A percentile compares a stretch with the other conserved stretches of the same genome.
Evolutionary conservation across 1,139 yeast genomes (phyloP).

Genomic region (Candida sanyaensis): DNA sequence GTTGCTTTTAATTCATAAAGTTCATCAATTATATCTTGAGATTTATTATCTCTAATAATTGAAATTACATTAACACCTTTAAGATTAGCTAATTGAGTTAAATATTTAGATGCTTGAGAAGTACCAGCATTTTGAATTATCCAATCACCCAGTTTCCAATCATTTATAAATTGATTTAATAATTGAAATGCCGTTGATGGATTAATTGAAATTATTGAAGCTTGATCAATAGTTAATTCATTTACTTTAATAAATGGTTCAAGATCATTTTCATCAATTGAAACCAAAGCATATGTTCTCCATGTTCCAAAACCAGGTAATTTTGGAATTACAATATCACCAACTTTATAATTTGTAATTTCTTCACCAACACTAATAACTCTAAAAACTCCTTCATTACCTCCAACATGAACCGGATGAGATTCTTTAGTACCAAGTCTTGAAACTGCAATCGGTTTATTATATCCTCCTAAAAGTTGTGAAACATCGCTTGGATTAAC

Average conservation of each 20-base stretch:
- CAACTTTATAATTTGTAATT: conserved; percentile 21
- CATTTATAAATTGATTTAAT: conserved; percentile 26
- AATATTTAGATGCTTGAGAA: conserved; percentile 34
- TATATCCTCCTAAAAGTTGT: conserved; percentile 92
- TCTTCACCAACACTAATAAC: conserved; percentile 26
- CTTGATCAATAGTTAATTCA: conserved; percentile 25
- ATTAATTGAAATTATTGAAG: conserved; percentile 36
- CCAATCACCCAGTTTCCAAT: conserved; percentile 36
- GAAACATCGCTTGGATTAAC: conserved; percentile 90
- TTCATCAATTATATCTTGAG: conserved; percentile 23
- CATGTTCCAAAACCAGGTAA: conserved; percentile 37
- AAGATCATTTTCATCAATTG: conserved; percentile 16
- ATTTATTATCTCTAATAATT: conserved; percentile 33
- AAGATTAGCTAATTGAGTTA: conserved; percentile 30
- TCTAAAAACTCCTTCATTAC: conserved; percentile 49
- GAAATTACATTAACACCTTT: conserved; percentile 28
- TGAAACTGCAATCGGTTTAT: conserved; percentile 59
- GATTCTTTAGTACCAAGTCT: conserved; percentile 47
- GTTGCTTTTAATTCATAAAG: conserved; percentile 33
- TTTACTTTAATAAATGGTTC: conserved; percentile 25
- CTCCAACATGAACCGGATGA: conserved; percentile 72
- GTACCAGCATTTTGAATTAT: conserved; percentile 37
- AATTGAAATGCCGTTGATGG: conserved; percentile 38
- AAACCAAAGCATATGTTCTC: conserved; percentile 31
- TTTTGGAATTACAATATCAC: conserved; percentile 35